A percentile compares a stretch with the other conserved stretches of the same genome.
Conservation (phyloP, 1,284 basidiomycete species). For the Ganoderma multipileum region DNA sequence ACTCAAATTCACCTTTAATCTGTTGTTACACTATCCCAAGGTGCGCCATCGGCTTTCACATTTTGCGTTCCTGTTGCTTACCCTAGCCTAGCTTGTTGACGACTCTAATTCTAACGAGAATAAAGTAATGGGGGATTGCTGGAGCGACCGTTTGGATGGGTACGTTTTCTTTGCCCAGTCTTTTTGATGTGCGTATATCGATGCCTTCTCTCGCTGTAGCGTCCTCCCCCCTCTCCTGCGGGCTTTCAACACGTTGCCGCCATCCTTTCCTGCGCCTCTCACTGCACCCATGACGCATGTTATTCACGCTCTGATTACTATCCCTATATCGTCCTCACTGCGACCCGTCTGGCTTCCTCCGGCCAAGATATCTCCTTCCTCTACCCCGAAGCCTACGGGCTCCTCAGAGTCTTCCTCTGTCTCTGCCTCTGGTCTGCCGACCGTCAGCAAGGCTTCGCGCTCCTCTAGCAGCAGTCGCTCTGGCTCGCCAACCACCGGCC, state of each 20-base stretch:
- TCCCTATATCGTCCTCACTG: constrained; percentile 66
- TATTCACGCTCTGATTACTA: constrained; percentile 75
- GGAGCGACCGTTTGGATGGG: constrained; percentile 75
- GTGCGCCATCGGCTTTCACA: constrained; percentile 37
- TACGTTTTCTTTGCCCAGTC: constrained; percentile 38
- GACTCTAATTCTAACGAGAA: constrained; percentile 36
- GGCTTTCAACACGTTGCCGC: constrained; percentile 66
- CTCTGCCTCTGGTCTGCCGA: constrained; percentile 3
- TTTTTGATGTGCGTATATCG: not conserved
- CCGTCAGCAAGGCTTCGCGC: constrained; percentile 20
- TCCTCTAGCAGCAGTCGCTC: constrained; percentile 40
- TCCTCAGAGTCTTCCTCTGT: constrained; percentile 34
- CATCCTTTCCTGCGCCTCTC: constrained; percentile 66
- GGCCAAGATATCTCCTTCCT: constrained; percentile 39
- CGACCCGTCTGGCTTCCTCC: constrained; percentile 58
- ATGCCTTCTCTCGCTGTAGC: constrained; percentile 39
- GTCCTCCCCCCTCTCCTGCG: constrained; percentile 66
- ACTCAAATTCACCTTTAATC: constrained; percentile 80
- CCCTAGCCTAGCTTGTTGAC: constrained; percentile 42
- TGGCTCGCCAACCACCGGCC: constrained; percentile 45
- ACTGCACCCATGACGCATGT: constrained; percentile 73
- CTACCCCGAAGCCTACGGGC: constrained; percentile 32
- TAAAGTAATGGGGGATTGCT: constrained; percentile 66
- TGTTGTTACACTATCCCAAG: constrained; percentile 75
- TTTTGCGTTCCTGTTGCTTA: constrained; percentile 24